A percentile compares a stretch with the other conserved stretches of the same genome.
phyloP scores from a whole-genome alignment of 306 rosid species.

The Vigna hirtella region DNA sequence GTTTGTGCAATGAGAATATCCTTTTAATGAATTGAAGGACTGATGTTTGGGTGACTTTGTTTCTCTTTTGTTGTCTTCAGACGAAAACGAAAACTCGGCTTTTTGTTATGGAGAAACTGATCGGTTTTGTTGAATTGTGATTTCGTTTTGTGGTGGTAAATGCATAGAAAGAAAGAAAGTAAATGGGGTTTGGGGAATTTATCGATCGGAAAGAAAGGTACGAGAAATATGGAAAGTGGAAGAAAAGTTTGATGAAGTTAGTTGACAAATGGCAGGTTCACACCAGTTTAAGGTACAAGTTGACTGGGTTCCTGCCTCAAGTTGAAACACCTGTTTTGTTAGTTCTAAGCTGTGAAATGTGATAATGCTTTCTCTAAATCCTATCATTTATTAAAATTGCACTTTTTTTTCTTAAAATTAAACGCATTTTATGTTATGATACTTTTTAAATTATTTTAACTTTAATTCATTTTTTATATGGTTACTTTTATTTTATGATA shows the following conservation, averaged over 20 bases:
- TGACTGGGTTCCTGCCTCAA: not conserved
- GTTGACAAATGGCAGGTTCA: constrained; percentile 45
- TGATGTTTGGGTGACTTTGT: not conserved
- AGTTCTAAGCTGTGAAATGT: not conserved
- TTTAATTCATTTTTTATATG: too few species aligned
- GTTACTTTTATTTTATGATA: too few species aligned
- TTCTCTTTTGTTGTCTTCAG: not conserved
- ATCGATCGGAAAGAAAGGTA: not conserved
- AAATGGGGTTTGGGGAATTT: not conserved
- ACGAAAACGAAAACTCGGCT: not conserved
- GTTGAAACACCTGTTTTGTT: not conserved
- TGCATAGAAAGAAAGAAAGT: not conserved
- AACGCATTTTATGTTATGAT: too few species aligned
- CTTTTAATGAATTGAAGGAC: not conserved
- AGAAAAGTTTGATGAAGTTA: constrained; percentile 1
- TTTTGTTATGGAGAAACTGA: not conserved
- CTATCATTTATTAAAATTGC: too few species aligned
- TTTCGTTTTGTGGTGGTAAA: not conserved
- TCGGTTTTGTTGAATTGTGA: not conserved
- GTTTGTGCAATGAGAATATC: constrained; percentile 9
- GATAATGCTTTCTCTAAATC: too few species aligned
- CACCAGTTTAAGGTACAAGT: not conserved
- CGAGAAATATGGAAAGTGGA: not conserved
- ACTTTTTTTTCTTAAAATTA: too few species aligned
- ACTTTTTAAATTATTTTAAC: too few species aligned